These are phyloP conservation scores for Batkoa obscura DNA, from an alignment of 371 early-diverging fungal species.

Conservation along the genomic window DNA sequence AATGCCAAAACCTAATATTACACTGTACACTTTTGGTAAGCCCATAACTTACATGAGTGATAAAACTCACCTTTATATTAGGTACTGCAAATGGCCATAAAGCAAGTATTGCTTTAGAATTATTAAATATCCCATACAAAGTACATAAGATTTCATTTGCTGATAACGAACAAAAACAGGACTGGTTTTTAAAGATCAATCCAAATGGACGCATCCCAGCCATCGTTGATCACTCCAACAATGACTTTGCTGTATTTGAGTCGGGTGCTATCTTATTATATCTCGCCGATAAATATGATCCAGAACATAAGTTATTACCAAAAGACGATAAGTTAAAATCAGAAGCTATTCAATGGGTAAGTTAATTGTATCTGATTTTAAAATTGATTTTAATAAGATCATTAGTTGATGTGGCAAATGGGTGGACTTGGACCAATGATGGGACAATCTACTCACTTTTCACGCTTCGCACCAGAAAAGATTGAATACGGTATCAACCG, in stretches of 20 bases:
- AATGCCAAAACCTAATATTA: conserved; percentile 5
- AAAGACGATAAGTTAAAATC: conserved; percentile 16
- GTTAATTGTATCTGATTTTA: not conserved
- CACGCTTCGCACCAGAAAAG: not conserved
- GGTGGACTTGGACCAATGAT: conserved; percentile 14
- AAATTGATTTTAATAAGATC: not conserved
- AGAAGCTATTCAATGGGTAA: conserved; percentile 18
- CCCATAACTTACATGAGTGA: not conserved
- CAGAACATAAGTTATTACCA: conserved; percentile 16
- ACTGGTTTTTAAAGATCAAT: conserved; percentile 28
- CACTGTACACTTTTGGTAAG: conserved; percentile 4
- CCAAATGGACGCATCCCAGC: conserved; percentile 25
- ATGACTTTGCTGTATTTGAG: conserved; percentile 25
- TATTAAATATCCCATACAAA: conserved; percentile 15
- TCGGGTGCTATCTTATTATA: conserved; percentile 28
- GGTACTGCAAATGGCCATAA: conserved; percentile 13
- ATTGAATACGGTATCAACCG: not conserved
- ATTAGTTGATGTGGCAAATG: conserved; percentile 16
- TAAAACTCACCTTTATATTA: not conserved
- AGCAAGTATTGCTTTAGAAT: conserved; percentile 19
- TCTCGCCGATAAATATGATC: conserved; percentile 26
- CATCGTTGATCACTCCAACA: conserved; percentile 17
- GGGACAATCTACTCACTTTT: conserved; percentile 4
- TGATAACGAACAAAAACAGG: conserved; percentile 21
- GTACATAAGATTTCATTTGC: conserved; percentile 10